Evolutionary conservation across 2,329 filamentous ascomycete species (phyloP), one percentile per base, ranked within the genome.

Genomic region (Parafenestella ontariensis): DNA sequence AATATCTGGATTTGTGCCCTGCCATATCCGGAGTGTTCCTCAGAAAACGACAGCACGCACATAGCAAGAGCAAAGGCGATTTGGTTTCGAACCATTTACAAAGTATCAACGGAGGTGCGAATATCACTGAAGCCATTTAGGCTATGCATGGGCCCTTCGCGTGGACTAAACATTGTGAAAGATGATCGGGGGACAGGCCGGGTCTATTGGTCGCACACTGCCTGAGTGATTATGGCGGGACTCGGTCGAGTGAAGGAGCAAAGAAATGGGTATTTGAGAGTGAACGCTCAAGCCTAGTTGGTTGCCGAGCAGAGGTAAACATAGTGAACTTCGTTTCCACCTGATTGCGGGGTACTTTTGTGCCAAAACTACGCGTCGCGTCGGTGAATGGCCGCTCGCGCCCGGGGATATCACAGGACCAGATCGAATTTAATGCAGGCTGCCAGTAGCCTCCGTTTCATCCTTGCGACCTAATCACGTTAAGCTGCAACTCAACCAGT

Each of bases 321-420:
- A 21, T 21, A 39, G 37, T 40, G 37, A 40, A 23, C 37, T 26
- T 24, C n/a, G 21, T 23, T 23, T 34, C 10, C 11, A 40, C 21
- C 37, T 40, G 15, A 23, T 2, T 23, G 21, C 37, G 37, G 37
- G 37, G 41, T 7, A 29, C 29, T 41, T 39, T 26, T 5, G 23
- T 45, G 43, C 24, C 24, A 39, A 52, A 52, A 49, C 56, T 50
- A 52, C 49, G 52, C 49, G 52, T 61, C 60, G 58, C 58, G 55
- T 54, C 39, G 36, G 49, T 48, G 51, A 55, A 49, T 31, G 47
- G 45, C 54, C 52, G 40, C 37, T 51, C 55, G 60, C 58, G 46
- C 51, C 46, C 40, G 48, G 37, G 33, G 39, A 41, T 39, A 43
- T 42, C 26, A 49, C 29, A 41, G 42, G 39, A 31, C 31, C 15